Percentiles rank a stretch among this genome's conserved stretches.
Evolutionary conservation across 306 rosid genomes (phyloP).

Genomic region (Rosa multiflora): DNA sequence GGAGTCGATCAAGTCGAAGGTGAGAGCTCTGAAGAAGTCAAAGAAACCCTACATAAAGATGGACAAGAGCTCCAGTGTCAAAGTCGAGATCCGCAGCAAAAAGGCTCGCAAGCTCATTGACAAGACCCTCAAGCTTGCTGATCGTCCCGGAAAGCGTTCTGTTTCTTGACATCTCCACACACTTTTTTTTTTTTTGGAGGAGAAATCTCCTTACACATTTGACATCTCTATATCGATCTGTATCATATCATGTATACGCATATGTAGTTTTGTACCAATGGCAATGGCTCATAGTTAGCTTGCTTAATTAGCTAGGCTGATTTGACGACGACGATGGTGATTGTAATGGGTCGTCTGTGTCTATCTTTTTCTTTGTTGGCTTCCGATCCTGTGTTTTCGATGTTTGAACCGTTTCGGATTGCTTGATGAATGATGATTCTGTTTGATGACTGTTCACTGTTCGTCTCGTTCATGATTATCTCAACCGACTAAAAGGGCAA

Average conservation of each 20-base stretch:
- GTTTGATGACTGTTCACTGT: not conserved
- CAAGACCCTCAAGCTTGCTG: constrained; percentile 82
- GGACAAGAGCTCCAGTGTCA: constrained; percentile 91
- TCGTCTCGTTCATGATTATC: not conserved
- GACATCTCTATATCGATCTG: not conserved
- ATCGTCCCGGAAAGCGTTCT: constrained; percentile 44
- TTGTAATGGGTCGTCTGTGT: not conserved
- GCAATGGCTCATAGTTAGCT: not conserved
- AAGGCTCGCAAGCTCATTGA: constrained; percentile 80
- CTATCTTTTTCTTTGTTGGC: not conserved
- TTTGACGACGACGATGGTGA: not conserved
- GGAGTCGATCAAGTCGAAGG: constrained; percentile 82
- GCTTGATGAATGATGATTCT: not conserved
- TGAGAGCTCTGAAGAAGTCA: constrained; percentile 53
- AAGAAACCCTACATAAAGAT: constrained; percentile 79
- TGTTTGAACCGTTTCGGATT: constrained; percentile 22
- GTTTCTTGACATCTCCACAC: constrained; percentile 2
- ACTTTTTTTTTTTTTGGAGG: no score
- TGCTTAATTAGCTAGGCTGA: not conserved
- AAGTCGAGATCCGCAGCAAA: constrained; percentile 91
- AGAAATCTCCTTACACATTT: not conserved
- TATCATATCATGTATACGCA: not conserved
- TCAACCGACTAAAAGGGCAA: not conserved
- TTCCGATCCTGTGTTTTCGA: constrained; percentile 23
- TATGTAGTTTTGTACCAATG: not conserved